These are phyloP conservation scores for Leccinum longicurvipes DNA, from an alignment of 768 basidiomycete species.

Conservation along the genomic window DNA sequence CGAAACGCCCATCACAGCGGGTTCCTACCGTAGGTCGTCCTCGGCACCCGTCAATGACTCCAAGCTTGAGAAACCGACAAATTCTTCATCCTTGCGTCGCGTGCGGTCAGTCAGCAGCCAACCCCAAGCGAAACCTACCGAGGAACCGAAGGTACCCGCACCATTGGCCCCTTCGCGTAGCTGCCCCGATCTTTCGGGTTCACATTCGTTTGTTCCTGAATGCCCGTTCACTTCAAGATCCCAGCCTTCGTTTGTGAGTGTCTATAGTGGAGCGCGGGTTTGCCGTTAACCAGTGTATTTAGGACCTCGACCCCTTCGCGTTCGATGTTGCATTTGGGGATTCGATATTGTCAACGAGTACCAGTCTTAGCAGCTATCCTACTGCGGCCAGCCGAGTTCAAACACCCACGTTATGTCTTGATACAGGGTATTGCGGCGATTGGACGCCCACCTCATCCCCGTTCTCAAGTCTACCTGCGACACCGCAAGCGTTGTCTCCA, in stretches of 20 bases:
- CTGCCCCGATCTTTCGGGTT: constrained; percentile 31
- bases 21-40: constrained; percentile 64
- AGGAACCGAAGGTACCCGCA: constrained; percentile 1
- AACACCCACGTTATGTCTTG: constrained; percentile 37
- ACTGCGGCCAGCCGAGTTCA: constrained; percentile 21
- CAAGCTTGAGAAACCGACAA: constrained; percentile 31
- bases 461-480: constrained; percentile 41
- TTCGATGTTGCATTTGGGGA: constrained; percentile 30
- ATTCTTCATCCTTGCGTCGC: constrained; percentile 17
- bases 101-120: constrained; percentile 26
- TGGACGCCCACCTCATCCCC: constrained; percentile 47
- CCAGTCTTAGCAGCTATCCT: constrained; percentile 21
- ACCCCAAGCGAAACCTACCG: constrained; percentile 11
- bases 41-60: constrained; percentile 52
- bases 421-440: constrained; percentile 36
- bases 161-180: constrained; percentile 16
- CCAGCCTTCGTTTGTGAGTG: constrained; percentile 50
- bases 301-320: constrained; percentile 31
- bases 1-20: constrained; percentile 71
- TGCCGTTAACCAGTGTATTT: background rate
- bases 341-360: constrained; percentile 23
- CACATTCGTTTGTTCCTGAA: constrained; percentile 32
- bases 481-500: constrained; percentile 38
- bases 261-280: background rate
- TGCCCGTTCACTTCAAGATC: constrained; percentile 34